Percentiles rank a stretch among this genome's conserved stretches.
phyloP scores from a whole-genome alignment of 768 basidiomycete genomes.

The Dictyophora rubrovolvata region DNA sequence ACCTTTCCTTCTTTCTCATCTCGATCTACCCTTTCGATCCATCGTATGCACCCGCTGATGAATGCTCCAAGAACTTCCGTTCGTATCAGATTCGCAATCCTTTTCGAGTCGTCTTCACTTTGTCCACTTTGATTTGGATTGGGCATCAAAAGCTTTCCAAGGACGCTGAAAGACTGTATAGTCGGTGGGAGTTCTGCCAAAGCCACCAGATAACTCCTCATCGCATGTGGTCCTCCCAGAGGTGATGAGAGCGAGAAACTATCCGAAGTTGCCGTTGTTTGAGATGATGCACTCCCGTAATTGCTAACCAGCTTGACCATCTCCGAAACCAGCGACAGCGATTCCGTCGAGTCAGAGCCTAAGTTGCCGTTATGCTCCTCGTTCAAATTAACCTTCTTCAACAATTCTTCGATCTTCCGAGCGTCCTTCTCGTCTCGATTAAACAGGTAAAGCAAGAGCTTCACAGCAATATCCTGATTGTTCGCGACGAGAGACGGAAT shows the following conservation, averaged over 20 bases:
- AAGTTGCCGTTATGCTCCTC: not conserved
- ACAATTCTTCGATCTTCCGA: not conserved
- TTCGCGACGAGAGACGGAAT: conserved; percentile 6
- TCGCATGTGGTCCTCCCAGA: conserved; percentile 3
- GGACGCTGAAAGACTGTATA: conserved; percentile 61
- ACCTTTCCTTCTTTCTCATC: conserved; percentile 59
- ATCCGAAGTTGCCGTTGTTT: not conserved
- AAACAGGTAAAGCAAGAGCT: not conserved
- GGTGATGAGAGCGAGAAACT: conserved; percentile 1
- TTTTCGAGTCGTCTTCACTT: conserved; percentile 20
- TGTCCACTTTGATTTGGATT: conserved; percentile 35
- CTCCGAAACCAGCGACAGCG: not conserved
- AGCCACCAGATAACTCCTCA: conserved; percentile 42
- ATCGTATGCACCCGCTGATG: conserved; percentile 57
- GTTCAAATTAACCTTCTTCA: not conserved
- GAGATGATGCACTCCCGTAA: not conserved
- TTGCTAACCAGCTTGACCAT: not conserved
- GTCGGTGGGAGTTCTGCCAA: conserved; percentile 60
- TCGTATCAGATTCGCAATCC: conserved; percentile 51
- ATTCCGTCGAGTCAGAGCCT: not conserved
- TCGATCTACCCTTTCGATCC: conserved; percentile 59
- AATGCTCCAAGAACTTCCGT: conserved; percentile 61
- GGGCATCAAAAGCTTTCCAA: conserved; percentile 53
- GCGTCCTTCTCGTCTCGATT: not conserved
- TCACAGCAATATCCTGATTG: conserved; percentile 4